A percentile compares a stretch with the other conserved stretches of the same genome.
Evolutionary conservation across 768 basidiomycete genomes (phyloP).

Genomic region (Serendipita sp.): DNA sequence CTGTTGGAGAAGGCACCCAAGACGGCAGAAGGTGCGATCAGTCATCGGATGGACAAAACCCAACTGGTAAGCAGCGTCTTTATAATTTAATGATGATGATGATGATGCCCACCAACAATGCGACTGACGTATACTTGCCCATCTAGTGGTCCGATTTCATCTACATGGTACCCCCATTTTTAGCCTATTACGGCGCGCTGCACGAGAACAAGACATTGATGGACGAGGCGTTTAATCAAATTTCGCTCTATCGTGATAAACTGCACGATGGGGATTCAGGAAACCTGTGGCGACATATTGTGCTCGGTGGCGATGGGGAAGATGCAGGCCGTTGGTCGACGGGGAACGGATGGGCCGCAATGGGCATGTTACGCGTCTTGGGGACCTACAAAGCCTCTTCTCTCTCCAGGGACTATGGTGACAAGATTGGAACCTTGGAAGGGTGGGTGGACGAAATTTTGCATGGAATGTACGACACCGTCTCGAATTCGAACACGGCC

Average conservation of each 20-base stretch:
- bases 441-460: conserved; percentile 62
- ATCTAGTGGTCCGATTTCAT: conserved; percentile 48
- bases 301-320: conserved; percentile 33
- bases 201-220: conserved; percentile 43
- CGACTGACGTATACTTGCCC: background rate
- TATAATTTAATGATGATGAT: no score
- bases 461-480: conserved; percentile 41
- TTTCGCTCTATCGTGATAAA: conserved; percentile 51
- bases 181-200: conserved; percentile 65
- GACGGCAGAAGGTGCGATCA: conserved; percentile 63
- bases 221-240: conserved; percentile 51
- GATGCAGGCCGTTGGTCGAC: conserved; percentile 73
- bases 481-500: conserved; percentile 10
- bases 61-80: conserved; percentile 47
- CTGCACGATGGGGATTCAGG: conserved; percentile 34
- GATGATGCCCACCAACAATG: no score
- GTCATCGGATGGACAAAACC: conserved; percentile 50
- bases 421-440: conserved; percentile 40
- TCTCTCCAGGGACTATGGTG: conserved; percentile 31
- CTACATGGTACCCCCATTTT: conserved; percentile 76
- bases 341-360: conserved; percentile 81
- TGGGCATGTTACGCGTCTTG: conserved; percentile 70
- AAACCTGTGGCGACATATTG: conserved; percentile 64
- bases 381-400: conserved; percentile 50
- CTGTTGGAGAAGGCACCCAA: conserved; percentile 34